These are phyloP conservation scores for Zymoseptoria tritici DNA, from an alignment of 2,329 filamentous ascomycete genomes.

Conservation along the genomic window DNA sequence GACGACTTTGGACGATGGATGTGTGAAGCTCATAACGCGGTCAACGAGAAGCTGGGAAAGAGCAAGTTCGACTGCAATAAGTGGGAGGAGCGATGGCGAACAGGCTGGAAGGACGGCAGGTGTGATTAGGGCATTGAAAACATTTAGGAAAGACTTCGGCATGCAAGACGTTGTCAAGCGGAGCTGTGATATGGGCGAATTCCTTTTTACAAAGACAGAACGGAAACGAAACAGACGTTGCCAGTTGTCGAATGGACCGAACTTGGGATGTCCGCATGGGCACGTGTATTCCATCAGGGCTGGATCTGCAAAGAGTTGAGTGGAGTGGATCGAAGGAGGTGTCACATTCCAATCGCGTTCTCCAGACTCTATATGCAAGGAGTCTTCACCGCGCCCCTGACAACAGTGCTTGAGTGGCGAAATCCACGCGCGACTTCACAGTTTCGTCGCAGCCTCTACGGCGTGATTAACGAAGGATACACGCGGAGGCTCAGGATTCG, in stretches of 20 bases:
- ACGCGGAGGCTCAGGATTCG: background rate
- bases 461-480: background rate
- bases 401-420: background rate
- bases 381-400: background rate
- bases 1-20: conserved; percentile 75
- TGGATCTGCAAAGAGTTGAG: no score
- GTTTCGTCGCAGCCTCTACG: background rate
- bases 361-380: background rate
- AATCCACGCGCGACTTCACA: background rate
- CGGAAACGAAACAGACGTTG: background rate
- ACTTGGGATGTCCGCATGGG: background rate
- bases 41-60: conserved; percentile 87
- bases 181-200: no score
- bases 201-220: background rate
- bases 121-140: conserved; percentile 45
- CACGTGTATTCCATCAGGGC: background rate
- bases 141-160: background rate
- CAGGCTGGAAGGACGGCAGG: conserved; percentile 69
- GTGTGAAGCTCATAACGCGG: conserved; percentile 79
- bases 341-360: background rate
- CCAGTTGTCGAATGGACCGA: no score
- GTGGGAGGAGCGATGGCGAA: conserved; percentile 94
- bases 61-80: conserved; percentile 75
- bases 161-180: background rate
- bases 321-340: no score